Evolutionary conservation across 1,139 yeast species (phyloP).

Genomic region (Petasospora fabianii): DNA sequence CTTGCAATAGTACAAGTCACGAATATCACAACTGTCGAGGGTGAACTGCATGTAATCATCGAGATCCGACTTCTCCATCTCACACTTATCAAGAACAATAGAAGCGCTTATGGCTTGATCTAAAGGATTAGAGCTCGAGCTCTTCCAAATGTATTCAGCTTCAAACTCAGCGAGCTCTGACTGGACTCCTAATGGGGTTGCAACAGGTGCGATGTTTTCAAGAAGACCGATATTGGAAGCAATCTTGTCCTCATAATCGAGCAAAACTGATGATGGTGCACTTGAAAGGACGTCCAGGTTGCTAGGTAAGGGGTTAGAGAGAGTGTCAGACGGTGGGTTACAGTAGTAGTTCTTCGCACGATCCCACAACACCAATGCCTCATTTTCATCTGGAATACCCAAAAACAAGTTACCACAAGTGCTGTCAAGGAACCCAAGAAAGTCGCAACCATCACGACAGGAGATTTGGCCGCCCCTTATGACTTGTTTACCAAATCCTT

Average conservation of each 20-base stretch:
- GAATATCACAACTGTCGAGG: slow-evolving; percentile 25
- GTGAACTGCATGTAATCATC: slow-evolving; percentile 16
- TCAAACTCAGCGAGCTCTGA: slow-evolving; percentile 15
- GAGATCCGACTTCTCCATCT: slow-evolving; percentile 14
- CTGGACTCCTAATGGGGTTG: slow-evolving; percentile 10
- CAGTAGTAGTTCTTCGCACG: too few relatives aligned
- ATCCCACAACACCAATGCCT: too few relatives aligned
- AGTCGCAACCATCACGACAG: too few relatives aligned
- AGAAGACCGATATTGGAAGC: slow-evolving; percentile 4
- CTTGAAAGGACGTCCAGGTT: too few relatives aligned
- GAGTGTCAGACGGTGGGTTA: too few relatives aligned
- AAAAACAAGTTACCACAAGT: too few relatives aligned
- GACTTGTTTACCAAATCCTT: too few relatives aligned
- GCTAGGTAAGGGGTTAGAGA: too few relatives aligned
- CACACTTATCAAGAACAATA: slow-evolving; percentile 22
- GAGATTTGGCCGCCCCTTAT: too few relatives aligned
- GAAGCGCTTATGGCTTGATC: slow-evolving; percentile 7
- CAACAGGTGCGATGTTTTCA: slow-evolving; percentile 12
- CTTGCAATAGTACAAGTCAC: slow-evolving; percentile 24
- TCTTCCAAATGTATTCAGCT: slow-evolving; percentile 17
- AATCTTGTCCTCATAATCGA: slow-evolving; percentile 4
- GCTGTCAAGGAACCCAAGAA: too few relatives aligned
- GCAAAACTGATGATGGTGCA: background rate
- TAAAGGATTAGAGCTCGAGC: slow-evolving; percentile 2
- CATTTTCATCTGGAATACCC: too few relatives aligned